Evolutionary conservation across 306 rosid genomes (phyloP).

Genomic region (Quercus agrifolia): DNA sequence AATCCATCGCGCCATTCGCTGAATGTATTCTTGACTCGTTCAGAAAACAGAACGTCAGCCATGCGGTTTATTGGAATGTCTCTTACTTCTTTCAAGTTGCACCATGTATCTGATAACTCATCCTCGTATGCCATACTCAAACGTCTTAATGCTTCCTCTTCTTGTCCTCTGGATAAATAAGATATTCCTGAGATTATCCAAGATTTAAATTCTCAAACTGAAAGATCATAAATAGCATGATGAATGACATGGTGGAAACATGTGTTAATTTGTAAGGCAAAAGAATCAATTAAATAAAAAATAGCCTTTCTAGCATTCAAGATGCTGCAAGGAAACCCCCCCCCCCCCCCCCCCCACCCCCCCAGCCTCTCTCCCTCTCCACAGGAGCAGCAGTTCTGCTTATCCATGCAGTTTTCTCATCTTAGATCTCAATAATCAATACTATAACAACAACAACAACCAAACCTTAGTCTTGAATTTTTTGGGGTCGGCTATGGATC

Average conservation of each 20-base stretch:
- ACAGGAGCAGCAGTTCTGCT: no score
- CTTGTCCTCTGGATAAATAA: slow-evolving; percentile 93
- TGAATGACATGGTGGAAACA: slow-evolving; percentile 1
- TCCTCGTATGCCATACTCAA: slow-evolving; percentile 40
- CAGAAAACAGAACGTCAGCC: slow-evolving; percentile 65
- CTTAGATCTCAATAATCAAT: no score
- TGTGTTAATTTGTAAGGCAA: background rate
- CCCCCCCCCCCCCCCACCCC: no score
- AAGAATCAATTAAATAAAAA: background rate
- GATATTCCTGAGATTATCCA: slow-evolving; percentile 92
- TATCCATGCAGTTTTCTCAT: no score
- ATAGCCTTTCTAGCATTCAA: background rate
- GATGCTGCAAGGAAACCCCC: background rate
- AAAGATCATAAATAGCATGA: slow-evolving; percentile 9
- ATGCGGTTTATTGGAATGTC: slow-evolving; percentile 40
- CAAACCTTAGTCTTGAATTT: no score
- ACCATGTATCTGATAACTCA: slow-evolving; percentile 32
- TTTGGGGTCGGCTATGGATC: no score
- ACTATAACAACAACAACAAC: no score
- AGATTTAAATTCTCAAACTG: slow-evolving; percentile 52
- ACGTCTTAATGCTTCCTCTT: slow-evolving; percentile 50
- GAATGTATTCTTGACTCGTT: slow-evolving; percentile 71
- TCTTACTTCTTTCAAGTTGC: slow-evolving; percentile 35
- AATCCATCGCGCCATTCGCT: slow-evolving; percentile 79
- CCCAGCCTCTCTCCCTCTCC: no score